Percentiles rank a stretch among this genome's conserved stretches.
phyloP scores from a whole-genome alignment of 768 basidiomycete species.

The Arthromyces matolae region DNA sequence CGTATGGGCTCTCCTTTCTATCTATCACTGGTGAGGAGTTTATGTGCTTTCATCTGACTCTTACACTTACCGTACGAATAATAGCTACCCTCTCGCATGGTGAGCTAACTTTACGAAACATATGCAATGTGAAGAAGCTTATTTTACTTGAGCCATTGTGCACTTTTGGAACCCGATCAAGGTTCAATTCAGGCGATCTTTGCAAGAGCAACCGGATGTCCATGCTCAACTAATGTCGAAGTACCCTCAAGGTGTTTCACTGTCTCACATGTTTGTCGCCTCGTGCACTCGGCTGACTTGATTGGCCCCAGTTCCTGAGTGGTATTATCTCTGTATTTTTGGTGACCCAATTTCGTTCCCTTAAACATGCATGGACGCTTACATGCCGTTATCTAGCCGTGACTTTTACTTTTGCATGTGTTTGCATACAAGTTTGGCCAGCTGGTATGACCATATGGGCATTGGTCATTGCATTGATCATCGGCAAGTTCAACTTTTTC shows the following conservation, averaged over 20 bases:
- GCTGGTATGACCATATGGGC: slow-evolving; percentile 69
- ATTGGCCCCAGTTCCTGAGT: slow-evolving; percentile 47
- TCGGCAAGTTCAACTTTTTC: slow-evolving; percentile 28
- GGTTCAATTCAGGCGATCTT: slow-evolving; percentile 45
- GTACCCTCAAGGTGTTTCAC: slow-evolving; percentile 41
- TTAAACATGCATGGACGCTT: neutral
- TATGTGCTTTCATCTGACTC: neutral
- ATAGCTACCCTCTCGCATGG: slow-evolving; percentile 46
- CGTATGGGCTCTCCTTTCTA: slow-evolving; percentile 59
- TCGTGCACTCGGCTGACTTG: no score
- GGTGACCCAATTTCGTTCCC: slow-evolving; percentile 22
- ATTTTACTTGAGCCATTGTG: slow-evolving; percentile 36
- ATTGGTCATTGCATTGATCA: slow-evolving; percentile 46
- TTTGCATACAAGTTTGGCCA: slow-evolving; percentile 63
- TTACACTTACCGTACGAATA: neutral
- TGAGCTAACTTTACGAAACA: slow-evolving; percentile 13
- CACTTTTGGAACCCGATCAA: slow-evolving; percentile 57
- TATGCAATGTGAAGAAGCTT: neutral
- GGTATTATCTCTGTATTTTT: slow-evolving; percentile 57
- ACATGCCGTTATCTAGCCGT: slow-evolving; percentile 29
- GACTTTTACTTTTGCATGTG: slow-evolving; percentile 58
- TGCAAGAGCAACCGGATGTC: slow-evolving; percentile 56
- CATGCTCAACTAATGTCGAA: slow-evolving; percentile 57
- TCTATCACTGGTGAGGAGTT: slow-evolving; percentile 51
- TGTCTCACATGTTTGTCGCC: slow-evolving; percentile 2